Evolutionary conservation across 106 monocot genomes (phyloP).

Genomic region (Agapanthus africanus): DNA sequence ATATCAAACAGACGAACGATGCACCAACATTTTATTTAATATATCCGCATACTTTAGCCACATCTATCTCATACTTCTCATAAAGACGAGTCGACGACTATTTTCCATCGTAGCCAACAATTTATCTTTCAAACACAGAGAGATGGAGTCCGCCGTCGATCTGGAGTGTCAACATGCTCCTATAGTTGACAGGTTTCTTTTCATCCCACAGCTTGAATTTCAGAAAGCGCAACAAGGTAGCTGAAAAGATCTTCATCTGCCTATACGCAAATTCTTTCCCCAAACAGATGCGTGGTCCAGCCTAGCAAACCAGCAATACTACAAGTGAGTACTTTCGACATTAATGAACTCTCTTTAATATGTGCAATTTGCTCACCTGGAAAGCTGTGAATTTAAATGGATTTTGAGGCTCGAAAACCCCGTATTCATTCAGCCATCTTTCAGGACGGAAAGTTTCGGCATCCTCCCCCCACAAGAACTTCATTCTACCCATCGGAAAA

Average conservation of each 20-base stretch:
- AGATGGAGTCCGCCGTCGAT: slow-evolving; percentile 21
- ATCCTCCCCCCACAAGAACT: slow-evolving; percentile 28
- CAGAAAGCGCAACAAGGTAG: slow-evolving; percentile 7
- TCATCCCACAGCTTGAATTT: slow-evolving; percentile 5
- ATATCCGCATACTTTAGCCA: too few species aligned
- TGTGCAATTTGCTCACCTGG: slow-evolving; percentile 11
- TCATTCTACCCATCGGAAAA: slow-evolving; percentile 33
- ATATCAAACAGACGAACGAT: too few species aligned
- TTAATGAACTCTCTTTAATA: background rate
- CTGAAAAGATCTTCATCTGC: slow-evolving; percentile 41
- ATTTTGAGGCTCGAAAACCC: slow-evolving; percentile 15
- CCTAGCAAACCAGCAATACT: too few species aligned
- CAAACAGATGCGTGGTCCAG: slow-evolving; percentile 14
- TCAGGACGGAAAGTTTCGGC: slow-evolving; percentile 29
- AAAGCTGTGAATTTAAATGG: slow-evolving; percentile 29
- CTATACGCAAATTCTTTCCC: slow-evolving; percentile 22
- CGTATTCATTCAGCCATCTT: slow-evolving; percentile 23
- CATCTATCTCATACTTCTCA: too few species aligned
- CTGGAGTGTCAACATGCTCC: slow-evolving; percentile 25
- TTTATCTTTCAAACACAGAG: background rate
- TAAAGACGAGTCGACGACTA: too few species aligned
- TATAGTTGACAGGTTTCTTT: slow-evolving; percentile 7
- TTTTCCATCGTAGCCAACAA: too few species aligned
- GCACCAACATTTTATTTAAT: too few species aligned
- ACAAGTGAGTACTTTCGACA: background rate